phyloP scores from a whole-genome alignment of 2,329 filamentous ascomycete genomes.

The Ascochyta fabae region DNA sequence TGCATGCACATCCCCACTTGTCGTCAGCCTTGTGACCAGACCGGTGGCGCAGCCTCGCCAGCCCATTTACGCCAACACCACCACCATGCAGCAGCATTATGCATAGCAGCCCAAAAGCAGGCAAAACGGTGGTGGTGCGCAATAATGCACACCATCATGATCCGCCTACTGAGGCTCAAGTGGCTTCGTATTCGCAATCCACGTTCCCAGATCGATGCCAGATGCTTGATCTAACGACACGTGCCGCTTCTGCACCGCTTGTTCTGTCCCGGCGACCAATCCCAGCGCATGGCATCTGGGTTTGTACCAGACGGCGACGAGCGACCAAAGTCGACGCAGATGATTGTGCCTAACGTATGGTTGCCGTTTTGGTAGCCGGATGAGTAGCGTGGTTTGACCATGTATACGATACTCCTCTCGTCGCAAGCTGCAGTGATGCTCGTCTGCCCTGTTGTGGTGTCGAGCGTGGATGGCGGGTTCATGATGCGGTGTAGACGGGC shows the following conservation, averaged over 20 bases:
- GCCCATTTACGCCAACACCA: not conserved
- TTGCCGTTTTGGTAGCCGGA: slow-evolving; percentile 21
- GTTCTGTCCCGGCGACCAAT: slow-evolving; percentile 16
- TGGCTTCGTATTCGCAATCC: not conserved
- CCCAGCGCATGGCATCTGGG: slow-evolving; percentile 10
- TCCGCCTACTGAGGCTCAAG: slow-evolving; percentile 4
- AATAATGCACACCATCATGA: not conserved
- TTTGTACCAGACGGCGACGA: not conserved
- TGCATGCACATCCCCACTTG: not conserved
- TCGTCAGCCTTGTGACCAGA: not conserved
- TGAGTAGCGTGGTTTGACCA: slow-evolving; percentile 33
- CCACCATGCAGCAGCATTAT: not conserved
- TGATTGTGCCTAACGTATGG: slow-evolving; percentile 35
- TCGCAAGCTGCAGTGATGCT: slow-evolving; percentile 41
- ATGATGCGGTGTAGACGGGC: slow-evolving; percentile 41
- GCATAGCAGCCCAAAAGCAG: slow-evolving; percentile 10
- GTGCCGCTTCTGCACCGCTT: slow-evolving; percentile 10
- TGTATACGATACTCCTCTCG: slow-evolving; percentile 43
- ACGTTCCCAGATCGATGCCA: not conserved
- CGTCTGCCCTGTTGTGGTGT: slow-evolving; percentile 16
- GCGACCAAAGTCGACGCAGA: slow-evolving; percentile 43
- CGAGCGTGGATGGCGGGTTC: slow-evolving; percentile 26
- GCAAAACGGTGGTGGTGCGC: not conserved
- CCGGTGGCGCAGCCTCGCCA: not conserved
- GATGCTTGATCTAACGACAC: slow-evolving; percentile 8